Evolutionary conservation across 441 rosid genomes (phyloP), one percentile per base, ranked within the genome.

Genomic region (Flueggea neowawraea): DNA sequence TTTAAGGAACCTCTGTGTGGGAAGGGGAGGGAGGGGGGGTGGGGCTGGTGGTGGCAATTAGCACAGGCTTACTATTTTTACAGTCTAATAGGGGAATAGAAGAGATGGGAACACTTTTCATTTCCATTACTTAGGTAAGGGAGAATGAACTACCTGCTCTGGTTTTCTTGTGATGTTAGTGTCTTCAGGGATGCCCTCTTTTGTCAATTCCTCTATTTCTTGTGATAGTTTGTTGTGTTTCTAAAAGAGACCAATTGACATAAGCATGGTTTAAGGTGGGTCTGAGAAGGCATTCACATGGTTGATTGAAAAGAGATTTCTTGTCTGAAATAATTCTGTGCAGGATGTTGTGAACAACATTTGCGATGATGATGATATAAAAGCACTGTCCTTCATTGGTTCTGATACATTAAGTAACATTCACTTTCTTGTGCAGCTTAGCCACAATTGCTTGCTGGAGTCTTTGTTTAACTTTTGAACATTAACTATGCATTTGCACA

Each of bases 281-380:
- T 57, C 47, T 28, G 7, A 0, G 9, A 31, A 31, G 44, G 22
- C 31, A 15, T 15, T 28, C 31, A 6, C 28, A 36, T 16, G 58
- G 10, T 13, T 6, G 2, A 39, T 50, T 59, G 4, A 8, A 16
- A 59, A 12, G 50, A 51, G 52, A 10, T 45, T 31, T 52, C 36
- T 59, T 15, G 31, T 52, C 16, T 54, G 28, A 57, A 32, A 45
- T 22, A 31, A 60, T 31, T 60, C 15, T 31, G 12, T 63, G 58
- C 75, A 71, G 75, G 75, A 71, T 51, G 55, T 65, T 51, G 66
- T 61, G 16, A 51, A 60, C 64, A 61, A 66, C 51, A 65, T 71
- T 31, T 71, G 75, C 50, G 70, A 65, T 47, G 75, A 71, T 33
- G 75, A 61, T 51, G 75, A 65, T 44, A 62, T 71, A 44, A 71